Percentiles rank a stretch among this genome's conserved stretches.
phyloP scores from a whole-genome alignment of 169 alveolate genomes.

The Plasmodium gonderi region DNA sequence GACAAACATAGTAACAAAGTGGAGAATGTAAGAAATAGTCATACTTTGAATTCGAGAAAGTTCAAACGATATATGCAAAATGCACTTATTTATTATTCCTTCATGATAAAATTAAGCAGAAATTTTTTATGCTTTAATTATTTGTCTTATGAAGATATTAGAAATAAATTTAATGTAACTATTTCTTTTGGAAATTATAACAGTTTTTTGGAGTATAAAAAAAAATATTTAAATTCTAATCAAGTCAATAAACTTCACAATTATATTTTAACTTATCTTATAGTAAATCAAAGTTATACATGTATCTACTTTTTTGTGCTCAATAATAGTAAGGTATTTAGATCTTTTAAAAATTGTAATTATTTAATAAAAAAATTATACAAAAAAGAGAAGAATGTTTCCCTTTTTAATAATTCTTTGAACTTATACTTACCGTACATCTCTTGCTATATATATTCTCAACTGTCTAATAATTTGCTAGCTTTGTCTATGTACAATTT shows the following conservation, averaged over 20 bases:
- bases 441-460: constrained; percentile 39
- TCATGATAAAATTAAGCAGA: constrained; percentile 48
- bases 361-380: constrained; percentile 26
- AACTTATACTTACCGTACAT: background rate
- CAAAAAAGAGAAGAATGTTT: background rate
- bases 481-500: constrained; percentile 32
- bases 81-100: constrained; percentile 1
- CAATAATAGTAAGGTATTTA: constrained; percentile 14
- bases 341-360: constrained; percentile 10
- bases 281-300: constrained; percentile 34
- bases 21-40: background rate
- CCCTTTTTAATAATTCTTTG: background rate
- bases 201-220: constrained; percentile 1
- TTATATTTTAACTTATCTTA: constrained; percentile 17
- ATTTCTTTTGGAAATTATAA: background rate
- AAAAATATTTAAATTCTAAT: constrained; percentile 19
- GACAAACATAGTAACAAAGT: background rate
- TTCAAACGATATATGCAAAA: background rate
- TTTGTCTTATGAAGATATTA: constrained; percentile 10
- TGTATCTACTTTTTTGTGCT: constrained; percentile 40
- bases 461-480: constrained; percentile 15
- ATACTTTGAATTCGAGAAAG: background rate
- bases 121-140: constrained; percentile 51
- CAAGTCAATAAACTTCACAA: constrained; percentile 29
- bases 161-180: background rate